Evolutionary conservation across 306 rosid genomes (phyloP), one percentile per base, ranked within the genome.

Genomic region (Styphnolobium japonicum): DNA sequence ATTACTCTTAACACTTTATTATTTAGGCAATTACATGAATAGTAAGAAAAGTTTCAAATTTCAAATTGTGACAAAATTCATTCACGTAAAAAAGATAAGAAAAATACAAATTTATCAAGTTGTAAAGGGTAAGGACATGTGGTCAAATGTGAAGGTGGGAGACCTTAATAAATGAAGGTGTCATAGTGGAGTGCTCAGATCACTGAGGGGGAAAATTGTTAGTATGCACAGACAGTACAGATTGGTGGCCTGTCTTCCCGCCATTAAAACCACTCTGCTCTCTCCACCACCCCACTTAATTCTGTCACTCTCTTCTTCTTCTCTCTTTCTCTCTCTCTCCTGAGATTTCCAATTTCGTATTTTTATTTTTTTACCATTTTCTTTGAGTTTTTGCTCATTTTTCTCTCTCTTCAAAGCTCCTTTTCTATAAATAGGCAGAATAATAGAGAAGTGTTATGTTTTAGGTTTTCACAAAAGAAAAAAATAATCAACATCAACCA

Each of bases 161-260:
- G 81, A 53, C 25, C 76, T 60, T 83, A 87, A 71, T 72, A 60
- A 68, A 76, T 72, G 79, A 82, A 80, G 78, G 45, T 78, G 86
- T 78, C 82, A 79, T 40, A 65, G 87, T 83, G 84, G 85, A 57
- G 88, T 67, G 88, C 83, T 84, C 91, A 77, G 87, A 85, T 73
- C 7, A 78, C 27, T 70, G 70, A 80, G 81, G 58, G 73, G 21
- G 48, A 67, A 75, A 83, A 82, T 82, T 76, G 89, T 78, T 82
- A 63, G 84, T 53, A 68, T 83, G 78, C 86, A 46, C 82, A 88
- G 85, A 85, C 81, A 69, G 93, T 84, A 85, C 90, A 80, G 21
- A 78, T 84, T 79, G 92, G 90, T 87, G 89, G 86, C 83, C 88
- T 86, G 84, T 81, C 90, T 76, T 87, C 88, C 93, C 90, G 84